These are phyloP conservation scores for Protostelium mycophagum DNA, from an alignment of 78 protist species.

Conservation along the genomic window DNA sequence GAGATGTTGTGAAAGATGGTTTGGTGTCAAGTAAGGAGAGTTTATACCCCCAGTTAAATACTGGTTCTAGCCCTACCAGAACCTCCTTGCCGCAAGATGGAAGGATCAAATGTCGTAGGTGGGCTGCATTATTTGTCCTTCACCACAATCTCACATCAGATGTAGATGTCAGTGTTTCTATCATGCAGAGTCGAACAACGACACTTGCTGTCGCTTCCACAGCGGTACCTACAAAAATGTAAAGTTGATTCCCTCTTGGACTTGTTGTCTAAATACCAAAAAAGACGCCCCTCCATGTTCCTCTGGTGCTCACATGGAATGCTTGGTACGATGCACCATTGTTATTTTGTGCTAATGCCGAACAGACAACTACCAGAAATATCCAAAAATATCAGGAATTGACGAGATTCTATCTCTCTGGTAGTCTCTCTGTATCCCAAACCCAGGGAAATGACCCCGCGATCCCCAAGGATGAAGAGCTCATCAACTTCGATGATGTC, in stretches of 20 bases:
- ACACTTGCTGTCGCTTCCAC: neutral
- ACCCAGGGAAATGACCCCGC: neutral
- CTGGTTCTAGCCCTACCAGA: too few relatives aligned
- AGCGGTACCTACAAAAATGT: neutral
- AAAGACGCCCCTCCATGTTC: neutral
- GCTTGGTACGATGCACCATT: neutral
- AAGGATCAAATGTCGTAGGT: neutral
- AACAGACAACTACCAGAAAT: neutral
- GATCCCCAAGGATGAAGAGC: neutral
- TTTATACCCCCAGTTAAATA: too few relatives aligned
- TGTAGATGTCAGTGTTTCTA: neutral
- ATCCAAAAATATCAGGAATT: neutral
- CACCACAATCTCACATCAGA: neutral
- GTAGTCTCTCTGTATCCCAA: neutral
- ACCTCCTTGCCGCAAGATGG: neutral
- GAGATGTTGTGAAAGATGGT: too few relatives aligned
- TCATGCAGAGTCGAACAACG: neutral
- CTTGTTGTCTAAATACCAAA: neutral
- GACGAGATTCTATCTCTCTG: neutral
- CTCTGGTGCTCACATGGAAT: neutral
- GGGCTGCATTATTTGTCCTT: neutral
- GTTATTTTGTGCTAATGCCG: neutral
- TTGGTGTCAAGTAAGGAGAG: too few relatives aligned
- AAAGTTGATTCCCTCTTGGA: neutral
- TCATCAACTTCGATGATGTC: neutral